Evolutionary conservation across 164 flowering plant species (phyloP), one percentile per base, ranked within the genome.

Genomic region (Annona squamosa): DNA sequence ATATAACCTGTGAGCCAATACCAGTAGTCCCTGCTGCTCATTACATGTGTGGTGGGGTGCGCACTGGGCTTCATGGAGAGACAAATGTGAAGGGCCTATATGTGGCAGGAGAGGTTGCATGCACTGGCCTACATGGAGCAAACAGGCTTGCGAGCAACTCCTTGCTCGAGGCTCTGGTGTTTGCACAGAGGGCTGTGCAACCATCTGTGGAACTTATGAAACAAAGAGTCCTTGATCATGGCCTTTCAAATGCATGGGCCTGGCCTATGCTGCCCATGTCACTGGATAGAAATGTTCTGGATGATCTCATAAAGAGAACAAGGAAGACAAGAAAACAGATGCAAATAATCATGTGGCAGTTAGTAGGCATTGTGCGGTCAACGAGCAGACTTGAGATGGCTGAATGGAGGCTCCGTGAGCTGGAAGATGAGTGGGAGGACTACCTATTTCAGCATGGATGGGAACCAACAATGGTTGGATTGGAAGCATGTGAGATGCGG

Each of bases 1-100:
- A 95, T 79, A 95, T 95, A 65, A 95, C 98, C 17, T 73, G 78
- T 6, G 84, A 90, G 65, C 97, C 99, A 52, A 93, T 95, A 43
- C 99, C 99, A 0, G 98, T 95, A 18, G 98, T 93, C 48, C 99
- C 99, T 13, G 99, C 99, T 62, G 99, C 99, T 45, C 99, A 95
- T 80, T 95, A 95, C 84, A 91, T 95, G 96, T 95, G 99, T 76
- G 99, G 99, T 2, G 99, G 99, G 12, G 97, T 95, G 57, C 99
- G 94, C 2, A 93, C 99, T 44, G 98, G 97, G 61, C 94, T 95
- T 16, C 84, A 88, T 46, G 99, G 98, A 46, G 98, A 95, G 80
- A 95, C 99, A 0, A 89, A 93, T 70, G 89, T 95, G 16, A 69
- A 45, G 18, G 99, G 98, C 44, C 83, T 95, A 26, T 93, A 86